Evolutionary conservation across 2,329 filamentous ascomycete genomes (phyloP).

Genomic region (Diaporthe velutina): DNA sequence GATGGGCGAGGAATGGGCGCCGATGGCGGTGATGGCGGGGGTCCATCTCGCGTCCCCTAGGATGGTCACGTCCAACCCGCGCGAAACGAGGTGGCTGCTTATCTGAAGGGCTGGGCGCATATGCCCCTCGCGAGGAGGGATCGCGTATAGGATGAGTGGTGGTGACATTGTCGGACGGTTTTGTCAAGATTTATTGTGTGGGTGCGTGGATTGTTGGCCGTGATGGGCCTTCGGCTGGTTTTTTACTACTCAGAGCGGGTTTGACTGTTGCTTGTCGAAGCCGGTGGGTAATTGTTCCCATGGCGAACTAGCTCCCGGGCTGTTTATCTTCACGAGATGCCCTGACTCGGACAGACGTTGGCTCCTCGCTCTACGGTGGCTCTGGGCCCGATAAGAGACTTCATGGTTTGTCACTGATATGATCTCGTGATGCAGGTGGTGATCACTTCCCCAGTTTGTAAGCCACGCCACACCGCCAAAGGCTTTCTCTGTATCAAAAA

Average conservation of each 20-base stretch:
- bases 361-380: background rate
- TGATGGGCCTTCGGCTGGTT: too few species aligned
- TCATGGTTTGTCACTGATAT: background rate
- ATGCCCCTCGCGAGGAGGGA: constrained; percentile 31
- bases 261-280: background rate
- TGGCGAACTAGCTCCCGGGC: background rate
- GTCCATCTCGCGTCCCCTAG: constrained; percentile 9
- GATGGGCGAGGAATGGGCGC: constrained; percentile 17
- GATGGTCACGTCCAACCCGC: constrained; percentile 32
- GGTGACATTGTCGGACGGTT: background rate
- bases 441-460: background rate
- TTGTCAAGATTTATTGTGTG: background rate
- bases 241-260: background rate
- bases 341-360: constrained; percentile 3
- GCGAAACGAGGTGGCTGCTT: constrained; percentile 22
- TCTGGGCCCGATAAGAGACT: background rate
- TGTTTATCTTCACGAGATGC: background rate
- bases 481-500: background rate
- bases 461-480: background rate
- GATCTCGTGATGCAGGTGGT: background rate
- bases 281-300: background rate
- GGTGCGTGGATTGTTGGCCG: too few species aligned
- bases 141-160: constrained; percentile 31
- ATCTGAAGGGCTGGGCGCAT: constrained; percentile 37
- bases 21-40: constrained; percentile 23